Evolutionary conservation across 345 rosid species (phyloP), one percentile per base, ranked within the genome.

Genomic region (Capsella bursapastoris): DNA sequence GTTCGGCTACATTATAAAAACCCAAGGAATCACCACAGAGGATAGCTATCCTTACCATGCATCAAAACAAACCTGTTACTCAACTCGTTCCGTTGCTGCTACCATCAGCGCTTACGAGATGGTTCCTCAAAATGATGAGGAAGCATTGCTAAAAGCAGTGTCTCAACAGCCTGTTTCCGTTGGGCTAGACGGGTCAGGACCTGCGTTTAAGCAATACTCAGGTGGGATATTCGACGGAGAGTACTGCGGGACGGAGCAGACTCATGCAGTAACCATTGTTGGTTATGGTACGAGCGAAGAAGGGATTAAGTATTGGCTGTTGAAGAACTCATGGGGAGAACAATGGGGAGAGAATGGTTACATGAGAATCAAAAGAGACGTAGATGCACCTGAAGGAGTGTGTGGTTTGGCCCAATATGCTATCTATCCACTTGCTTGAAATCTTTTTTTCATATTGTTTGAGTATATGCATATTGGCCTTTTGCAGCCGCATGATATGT

Each of bases 271-370:
- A 7, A 29, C 81, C 0, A 53, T 78, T 7, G 80, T 83, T 7
- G 85, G 85, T 34, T 84, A 79, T 28, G 86, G 89, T 8, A 74
- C 16, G 7, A 56, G 13, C 16, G 44, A 29, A 0, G 80, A 75
- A 1, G 71, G 78, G 3, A 53, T 5, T 1, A 64, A 81, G 50
- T 83, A 80, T 16, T 83, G 88, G 88, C 7, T 84, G 41, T 14
- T 83, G 11, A 86, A 82, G 68, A 89, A 89, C 52, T 87, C 88
- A 2, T 86, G 91, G 89, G 88, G 86, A 0, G 6, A 18, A 10
- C 15, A 12, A 1, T 84, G 86, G 89, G 90, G 92, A 8, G 89
- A 85, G 0, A 22, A 22, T 22, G 25, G 25, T 22, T 22, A 22
- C 25, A 22, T 22, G 25, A 22, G 25, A 22, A 22, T 22, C 25